phyloP scores from a whole-genome alignment of 805 yeast genomes.

The Starmera dryadoides region DNA sequence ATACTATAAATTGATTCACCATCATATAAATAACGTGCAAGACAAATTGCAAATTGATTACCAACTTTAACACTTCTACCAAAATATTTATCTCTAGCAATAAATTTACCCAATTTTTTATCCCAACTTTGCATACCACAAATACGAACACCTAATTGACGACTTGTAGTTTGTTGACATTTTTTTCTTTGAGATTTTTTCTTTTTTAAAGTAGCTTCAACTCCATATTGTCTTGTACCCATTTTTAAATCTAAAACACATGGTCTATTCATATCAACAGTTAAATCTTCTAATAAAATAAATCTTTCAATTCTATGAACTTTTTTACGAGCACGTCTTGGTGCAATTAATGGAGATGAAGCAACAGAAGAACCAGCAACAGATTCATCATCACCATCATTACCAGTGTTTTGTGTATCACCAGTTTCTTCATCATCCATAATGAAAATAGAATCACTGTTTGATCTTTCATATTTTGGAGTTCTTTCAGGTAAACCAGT shows the following conservation, averaged over 20 bases:
- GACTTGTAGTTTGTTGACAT: conserved; percentile 75
- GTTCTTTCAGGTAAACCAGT: background rate
- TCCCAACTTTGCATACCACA: conserved; percentile 94
- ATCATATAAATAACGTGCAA: conserved; percentile 75
- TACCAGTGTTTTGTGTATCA: background rate
- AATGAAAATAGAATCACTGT: conserved; percentile 30
- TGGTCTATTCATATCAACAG: conserved; percentile 74
- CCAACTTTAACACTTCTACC: conserved; percentile 76
- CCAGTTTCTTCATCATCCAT: conserved; percentile 37
- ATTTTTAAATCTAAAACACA: conserved; percentile 92
- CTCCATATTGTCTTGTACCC: conserved; percentile 98
- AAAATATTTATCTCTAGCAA: conserved; percentile 83
- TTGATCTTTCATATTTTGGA: conserved; percentile 8
- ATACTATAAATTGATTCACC: conserved; percentile 56
- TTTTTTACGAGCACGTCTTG: conserved; percentile 23
- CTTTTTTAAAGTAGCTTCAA: conserved; percentile 74
- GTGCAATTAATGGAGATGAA: conserved; percentile 14
- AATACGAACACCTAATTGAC: conserved; percentile 79
- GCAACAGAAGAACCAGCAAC: conserved; percentile 10
- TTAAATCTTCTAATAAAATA: conserved; percentile 83
- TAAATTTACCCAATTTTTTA: conserved; percentile 32
- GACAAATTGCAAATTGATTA: conserved; percentile 63
- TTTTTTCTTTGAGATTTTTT: conserved; percentile 73
- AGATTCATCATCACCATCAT: conserved; percentile 2
- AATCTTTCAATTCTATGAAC: conserved; percentile 68